A percentile compares a stretch with the other conserved stretches of the same genome.
These are phyloP conservation scores for Tilletia setariae DNA, from an alignment of 1,284 basidiomycete species.

Conservation along the genomic window DNA sequence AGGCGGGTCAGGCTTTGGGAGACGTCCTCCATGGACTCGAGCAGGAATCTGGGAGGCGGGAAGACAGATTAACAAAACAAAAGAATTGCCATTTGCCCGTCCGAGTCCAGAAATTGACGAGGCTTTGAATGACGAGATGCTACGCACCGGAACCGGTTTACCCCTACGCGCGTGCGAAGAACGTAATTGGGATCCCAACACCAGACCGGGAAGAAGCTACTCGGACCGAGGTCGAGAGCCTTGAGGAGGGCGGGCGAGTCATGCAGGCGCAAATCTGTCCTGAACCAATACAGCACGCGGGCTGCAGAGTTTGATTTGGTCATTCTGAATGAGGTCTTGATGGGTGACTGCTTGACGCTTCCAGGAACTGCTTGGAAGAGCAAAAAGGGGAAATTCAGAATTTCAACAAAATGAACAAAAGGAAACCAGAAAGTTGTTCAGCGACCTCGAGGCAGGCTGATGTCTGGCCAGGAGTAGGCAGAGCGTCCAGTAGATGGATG, in stretches of 20 bases:
- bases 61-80: not conserved
- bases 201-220: slow-evolving; percentile 57
- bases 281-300: slow-evolving; percentile 59
- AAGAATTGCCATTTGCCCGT: not conserved
- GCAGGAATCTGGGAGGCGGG: slow-evolving; percentile 56
- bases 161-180: slow-evolving; percentile 58
- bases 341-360: too few species aligned
- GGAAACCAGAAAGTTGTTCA: too few species aligned
- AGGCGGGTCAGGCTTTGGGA: slow-evolving; percentile 55
- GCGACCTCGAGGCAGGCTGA: too few species aligned
- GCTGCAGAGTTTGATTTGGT: slow-evolving; percentile 16
- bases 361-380: too few species aligned
- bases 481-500: too few species aligned
- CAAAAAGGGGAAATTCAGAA: too few species aligned
- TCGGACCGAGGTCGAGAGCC: slow-evolving; percentile 56
- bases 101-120: not conserved
- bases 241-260: slow-evolving; percentile 59
- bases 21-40: slow-evolving; percentile 57
- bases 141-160: slow-evolving; percentile 53
- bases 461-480: too few species aligned
- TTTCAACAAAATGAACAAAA: too few species aligned
- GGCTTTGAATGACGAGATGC: not conserved
- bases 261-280: slow-evolving; percentile 60
- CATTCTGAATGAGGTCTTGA: not conserved
- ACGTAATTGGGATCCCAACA: slow-evolving; percentile 56